phyloP scores from a whole-genome alignment of 106 monocot genomes.

The Dendrobium catenatum region DNA sequence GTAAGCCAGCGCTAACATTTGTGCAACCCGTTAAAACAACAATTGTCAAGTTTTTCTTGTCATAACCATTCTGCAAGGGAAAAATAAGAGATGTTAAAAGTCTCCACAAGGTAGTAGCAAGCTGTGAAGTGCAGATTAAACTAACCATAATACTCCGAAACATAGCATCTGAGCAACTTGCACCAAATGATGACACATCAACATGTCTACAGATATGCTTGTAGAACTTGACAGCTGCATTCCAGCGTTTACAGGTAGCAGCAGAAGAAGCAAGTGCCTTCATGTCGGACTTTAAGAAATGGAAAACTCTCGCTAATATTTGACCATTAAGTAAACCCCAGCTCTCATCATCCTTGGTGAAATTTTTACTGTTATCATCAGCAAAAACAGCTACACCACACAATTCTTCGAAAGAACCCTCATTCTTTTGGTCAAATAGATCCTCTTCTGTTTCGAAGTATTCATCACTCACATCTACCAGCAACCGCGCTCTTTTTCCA shows the following conservation, averaged over 20 bases:
- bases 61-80: conserved; percentile 62
- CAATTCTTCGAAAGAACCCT: conserved; percentile 73
- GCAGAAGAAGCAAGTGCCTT: conserved; percentile 68
- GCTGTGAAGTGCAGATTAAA: conserved; percentile 8
- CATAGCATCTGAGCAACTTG: conserved; percentile 56
- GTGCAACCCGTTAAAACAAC: conserved; percentile 61
- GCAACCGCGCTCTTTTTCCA: conserved; percentile 56
- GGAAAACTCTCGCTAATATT: conserved; percentile 82
- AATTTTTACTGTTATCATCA: conserved; percentile 20
- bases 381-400: conserved; percentile 27
- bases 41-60: conserved; percentile 57
- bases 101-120: background rate
- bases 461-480: conserved; percentile 53
- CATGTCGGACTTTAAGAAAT: conserved; percentile 71
- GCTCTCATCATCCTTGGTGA: conserved; percentile 22
- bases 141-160: conserved; percentile 72
- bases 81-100: background rate
- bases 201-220: conserved; percentile 54
- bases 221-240: conserved; percentile 55
- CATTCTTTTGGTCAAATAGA: conserved; percentile 31
- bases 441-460: conserved; percentile 42
- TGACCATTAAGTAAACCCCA: conserved; percentile 66
- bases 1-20: conserved; percentile 50
- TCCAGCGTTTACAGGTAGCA: conserved; percentile 87
- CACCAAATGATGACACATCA: conserved; percentile 74